Evolutionary conservation across 805 yeast genomes (phyloP).

Genomic region (Yamadazyma sp.): DNA sequence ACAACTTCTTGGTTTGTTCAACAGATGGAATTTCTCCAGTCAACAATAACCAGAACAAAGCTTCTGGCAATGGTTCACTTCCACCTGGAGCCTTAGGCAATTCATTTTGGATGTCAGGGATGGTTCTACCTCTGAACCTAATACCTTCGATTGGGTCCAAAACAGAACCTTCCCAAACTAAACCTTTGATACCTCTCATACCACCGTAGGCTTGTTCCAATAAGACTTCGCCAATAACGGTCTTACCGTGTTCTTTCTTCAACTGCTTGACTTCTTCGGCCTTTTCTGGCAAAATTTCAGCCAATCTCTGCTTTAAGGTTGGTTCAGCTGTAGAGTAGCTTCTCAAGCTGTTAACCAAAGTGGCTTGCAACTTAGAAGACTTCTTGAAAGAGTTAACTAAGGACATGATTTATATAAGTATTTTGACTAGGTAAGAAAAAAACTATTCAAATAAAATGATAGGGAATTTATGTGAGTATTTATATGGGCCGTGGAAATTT

Average conservation of each 20-base stretch:
- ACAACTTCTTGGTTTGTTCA: constrained; percentile 55
- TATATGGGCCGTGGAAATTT: constrained; percentile 2
- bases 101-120: constrained; percentile 64
- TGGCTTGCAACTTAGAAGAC: constrained; percentile 10
- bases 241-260: constrained; percentile 86
- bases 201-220: constrained; percentile 61
- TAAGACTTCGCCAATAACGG: constrained; percentile 52
- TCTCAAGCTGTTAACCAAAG: constrained; percentile 20
- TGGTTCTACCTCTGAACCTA: constrained; percentile 75
- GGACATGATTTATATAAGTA: constrained; percentile 8
- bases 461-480: constrained; percentile 7
- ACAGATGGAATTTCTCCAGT: constrained; percentile 71
- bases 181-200: constrained; percentile 74
- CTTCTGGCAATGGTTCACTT: constrained; percentile 69
- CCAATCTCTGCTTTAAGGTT: constrained; percentile 91
- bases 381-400: constrained; percentile 10
- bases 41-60: constrained; percentile 74
- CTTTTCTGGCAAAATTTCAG: constrained; percentile 86
- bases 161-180: constrained; percentile 79
- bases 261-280: constrained; percentile 88
- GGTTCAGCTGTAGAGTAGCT: constrained; percentile 38
- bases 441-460: not conserved
- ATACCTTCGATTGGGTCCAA: constrained; percentile 77
- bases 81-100: constrained; percentile 62
- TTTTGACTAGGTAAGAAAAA: not conserved